These are phyloP conservation scores for Colletotrichum endophyticum DNA, from an alignment of 2,329 filamentous ascomycete genomes.

Conservation along the genomic window DNA sequence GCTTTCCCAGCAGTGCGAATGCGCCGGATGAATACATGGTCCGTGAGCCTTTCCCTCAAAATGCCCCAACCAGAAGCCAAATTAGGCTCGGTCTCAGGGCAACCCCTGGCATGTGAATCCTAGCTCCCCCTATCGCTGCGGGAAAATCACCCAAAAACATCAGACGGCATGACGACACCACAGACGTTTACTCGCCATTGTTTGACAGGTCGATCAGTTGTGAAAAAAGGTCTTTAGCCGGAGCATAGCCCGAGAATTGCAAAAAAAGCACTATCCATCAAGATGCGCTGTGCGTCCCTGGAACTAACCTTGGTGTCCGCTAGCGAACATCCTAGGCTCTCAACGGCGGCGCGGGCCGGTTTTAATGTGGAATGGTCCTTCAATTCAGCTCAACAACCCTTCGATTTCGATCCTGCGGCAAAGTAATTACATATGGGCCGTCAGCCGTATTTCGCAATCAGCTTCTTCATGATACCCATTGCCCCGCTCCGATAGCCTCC, in stretches of 20 bases:
- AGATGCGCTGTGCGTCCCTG: background rate
- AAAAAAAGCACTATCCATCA: background rate
- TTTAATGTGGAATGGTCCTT: background rate
- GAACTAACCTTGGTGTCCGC: background rate
- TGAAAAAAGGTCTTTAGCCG: background rate
- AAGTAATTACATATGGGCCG: background rate
- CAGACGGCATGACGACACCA: constrained; percentile 16
- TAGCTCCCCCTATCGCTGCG: background rate
- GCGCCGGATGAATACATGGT: constrained; percentile 20
- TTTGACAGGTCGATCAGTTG: background rate
- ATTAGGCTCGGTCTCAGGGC: constrained; percentile 12
- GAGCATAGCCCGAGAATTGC: background rate
- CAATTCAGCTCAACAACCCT: background rate
- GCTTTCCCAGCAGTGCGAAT: constrained; percentile 11
- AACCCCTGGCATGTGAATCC: constrained; percentile 20
- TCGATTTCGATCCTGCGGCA: background rate
- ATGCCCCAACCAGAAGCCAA: background rate
- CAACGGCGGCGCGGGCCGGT: constrained; percentile 15
- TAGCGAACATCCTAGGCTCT: background rate
- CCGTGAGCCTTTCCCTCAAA: background rate
- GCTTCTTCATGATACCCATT: constrained; percentile 76
- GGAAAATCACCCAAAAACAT: background rate
- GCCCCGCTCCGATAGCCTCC: constrained; percentile 78
- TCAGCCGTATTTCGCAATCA: constrained; percentile 74
- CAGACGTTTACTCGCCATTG: background rate